Evolutionary conservation across 768 basidiomycete species (phyloP).

Genomic region (Leccinellum luteum): DNA sequence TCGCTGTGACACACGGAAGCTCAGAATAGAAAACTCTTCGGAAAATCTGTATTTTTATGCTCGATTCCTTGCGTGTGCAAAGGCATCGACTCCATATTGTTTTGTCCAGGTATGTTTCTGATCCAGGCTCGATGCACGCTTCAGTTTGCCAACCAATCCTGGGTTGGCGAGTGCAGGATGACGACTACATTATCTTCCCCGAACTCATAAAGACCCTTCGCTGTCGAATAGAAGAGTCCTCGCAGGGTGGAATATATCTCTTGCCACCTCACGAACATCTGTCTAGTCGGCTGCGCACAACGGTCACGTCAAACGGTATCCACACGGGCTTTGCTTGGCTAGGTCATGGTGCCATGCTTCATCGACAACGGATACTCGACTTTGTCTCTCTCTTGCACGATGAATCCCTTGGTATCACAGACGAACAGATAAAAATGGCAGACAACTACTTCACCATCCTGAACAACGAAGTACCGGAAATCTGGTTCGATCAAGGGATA

Average conservation of each 20-base stretch:
- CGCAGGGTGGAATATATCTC: conserved; percentile 43
- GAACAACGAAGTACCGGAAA: conserved; percentile 52
- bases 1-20: conserved; percentile 41
- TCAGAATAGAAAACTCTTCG: conserved; percentile 56
- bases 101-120: conserved; percentile 53
- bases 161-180: conserved; percentile 45
- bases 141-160: conserved; percentile 1
- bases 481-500: conserved; percentile 65
- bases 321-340: conserved; percentile 66
- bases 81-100: conserved; percentile 50
- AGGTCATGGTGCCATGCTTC: conserved; percentile 59
- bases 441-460: conserved; percentile 69
- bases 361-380: conserved; percentile 37
- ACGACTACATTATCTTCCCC: conserved; percentile 62
- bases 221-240: conserved; percentile 31
- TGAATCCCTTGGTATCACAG: conserved; percentile 38
- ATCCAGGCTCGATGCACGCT: not conserved
- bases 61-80: conserved; percentile 55
- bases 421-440: conserved; percentile 59
- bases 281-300: conserved; percentile 48
- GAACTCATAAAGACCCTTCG: conserved; percentile 55
- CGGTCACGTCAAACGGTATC: conserved; percentile 35
- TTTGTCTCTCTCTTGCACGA: conserved; percentile 48
- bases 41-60: conserved; percentile 61
- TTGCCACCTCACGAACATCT: conserved; percentile 63